Base-by-base conservation (phyloP, 140 eudicot species). In the Flaveria floridana region DNA sequence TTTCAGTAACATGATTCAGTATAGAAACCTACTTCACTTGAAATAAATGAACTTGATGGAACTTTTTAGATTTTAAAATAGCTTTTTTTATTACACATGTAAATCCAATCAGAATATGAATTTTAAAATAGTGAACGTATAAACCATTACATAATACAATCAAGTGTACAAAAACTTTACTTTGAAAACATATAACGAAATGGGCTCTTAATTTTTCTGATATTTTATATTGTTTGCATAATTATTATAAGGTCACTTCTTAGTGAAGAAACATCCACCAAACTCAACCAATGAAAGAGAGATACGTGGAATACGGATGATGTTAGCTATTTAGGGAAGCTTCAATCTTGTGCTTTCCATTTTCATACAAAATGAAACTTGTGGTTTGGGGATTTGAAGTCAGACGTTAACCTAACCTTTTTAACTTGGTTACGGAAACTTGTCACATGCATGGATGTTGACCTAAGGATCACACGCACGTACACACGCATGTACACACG, bases 371-470 rank as follows among this genome's bases (percentile, higher is more conserved):
- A 73, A 53, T 50, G 41, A 58, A 76, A 74, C 82, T 70, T 81
- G 79, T 65, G 76, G 76, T 68, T 63, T 39, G 48, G 65, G 71
- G 56, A 39, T 56, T 16, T 70, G 70, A 80, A 80, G 72, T 64
- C 26, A 18, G 89, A 90, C 86, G 68, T 59, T 16, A 78, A 85
- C 97, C 97, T 81, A 90, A 87, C 87, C 70, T 78, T 59, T 46
- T 66, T 65, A 53, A 55, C 83, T 73, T 55, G 18, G 70, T 72
- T 73, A 79, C 55, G 74, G 9, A 71, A 72, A 72, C 62, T 64
- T 23, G 12, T 37, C 69, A 72, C 62, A 28, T 19, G 71, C 34
- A 6, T 0, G 13, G 13, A 26, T 23, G 25, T 71, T 52, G 82
- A 63, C 69, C 39, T 41, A 4, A 2, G 39, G 18, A 15, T 15